Evolutionary conservation across 2,329 filamentous ascomycete genomes (phyloP).

Genomic region (Penicillium digitatum): DNA sequence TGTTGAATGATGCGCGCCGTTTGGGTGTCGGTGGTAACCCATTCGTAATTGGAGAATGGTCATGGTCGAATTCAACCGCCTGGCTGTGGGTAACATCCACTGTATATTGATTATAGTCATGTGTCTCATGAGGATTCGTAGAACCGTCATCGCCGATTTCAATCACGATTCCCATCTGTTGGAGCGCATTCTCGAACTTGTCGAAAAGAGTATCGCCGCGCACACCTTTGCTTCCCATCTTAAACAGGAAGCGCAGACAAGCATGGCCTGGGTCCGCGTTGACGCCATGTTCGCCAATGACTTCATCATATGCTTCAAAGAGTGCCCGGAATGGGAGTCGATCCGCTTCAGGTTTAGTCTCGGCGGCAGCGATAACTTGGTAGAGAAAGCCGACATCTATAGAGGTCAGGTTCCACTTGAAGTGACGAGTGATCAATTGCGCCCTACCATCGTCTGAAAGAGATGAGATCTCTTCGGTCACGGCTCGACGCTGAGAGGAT

Average conservation of each 20-base stretch:
- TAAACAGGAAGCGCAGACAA: constrained; percentile 73
- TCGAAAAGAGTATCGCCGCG: constrained; percentile 59
- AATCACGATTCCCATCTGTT: constrained; percentile 66
- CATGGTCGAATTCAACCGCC: constrained; percentile 17
- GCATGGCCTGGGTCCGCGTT: constrained; percentile 70
- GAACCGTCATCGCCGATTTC: constrained; percentile 53
- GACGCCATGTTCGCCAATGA: constrained; percentile 67
- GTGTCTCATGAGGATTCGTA: constrained; percentile 32
- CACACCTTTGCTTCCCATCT: constrained; percentile 61
- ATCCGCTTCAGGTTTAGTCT: constrained; percentile 61
- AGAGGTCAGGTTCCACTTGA: constrained; percentile 2
- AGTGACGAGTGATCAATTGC: neutral
- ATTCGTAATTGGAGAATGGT: constrained; percentile 24
- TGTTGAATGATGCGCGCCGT: constrained; percentile 55
- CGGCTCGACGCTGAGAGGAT: constrained; percentile 40
- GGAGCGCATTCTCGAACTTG: constrained; percentile 66
- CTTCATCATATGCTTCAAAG: constrained; percentile 73
- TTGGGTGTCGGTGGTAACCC: constrained; percentile 31
- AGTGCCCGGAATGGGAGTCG: constrained; percentile 70
- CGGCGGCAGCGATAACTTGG: constrained; percentile 68
- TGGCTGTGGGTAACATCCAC: constrained; percentile 23
- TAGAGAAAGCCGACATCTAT: constrained; percentile 75
- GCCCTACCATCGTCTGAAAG: constrained; percentile 60
- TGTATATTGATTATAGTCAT: constrained; percentile 27
- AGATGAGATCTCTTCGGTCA: constrained; percentile 40